phyloP scores from a whole-genome alignment of 176 grass and related monocot species.

The Rhipidocladum racemiflorum region DNA sequence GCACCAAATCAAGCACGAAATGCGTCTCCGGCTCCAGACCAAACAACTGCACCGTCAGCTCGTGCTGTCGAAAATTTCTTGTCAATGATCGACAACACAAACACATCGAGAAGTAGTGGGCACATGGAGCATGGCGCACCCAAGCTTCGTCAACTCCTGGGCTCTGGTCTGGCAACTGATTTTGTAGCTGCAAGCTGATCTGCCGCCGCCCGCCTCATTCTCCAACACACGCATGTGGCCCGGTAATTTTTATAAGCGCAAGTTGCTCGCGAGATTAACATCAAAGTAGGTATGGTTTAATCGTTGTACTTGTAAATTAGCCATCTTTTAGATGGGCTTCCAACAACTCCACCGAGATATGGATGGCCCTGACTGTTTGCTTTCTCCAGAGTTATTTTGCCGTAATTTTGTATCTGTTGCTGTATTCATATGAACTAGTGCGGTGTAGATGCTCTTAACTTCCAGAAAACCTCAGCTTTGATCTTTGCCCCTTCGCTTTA shows the following conservation, averaged over 20 bases:
- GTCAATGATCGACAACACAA: slow-evolving; percentile 43
- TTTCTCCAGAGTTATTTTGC: not conserved
- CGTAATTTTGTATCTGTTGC: not conserved
- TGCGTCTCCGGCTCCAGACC: not conserved
- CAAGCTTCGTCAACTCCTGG: slow-evolving; percentile 57
- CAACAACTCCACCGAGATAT: not conserved
- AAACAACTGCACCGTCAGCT: not conserved
- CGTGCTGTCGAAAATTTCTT: slow-evolving; percentile 47
- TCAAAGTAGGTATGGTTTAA: slow-evolving; percentile 15
- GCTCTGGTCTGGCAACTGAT: slow-evolving; percentile 37
- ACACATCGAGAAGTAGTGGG: slow-evolving; percentile 13
- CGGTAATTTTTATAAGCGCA: slow-evolving; percentile 34
- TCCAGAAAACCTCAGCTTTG: not conserved
- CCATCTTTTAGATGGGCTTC: slow-evolving; percentile 2
- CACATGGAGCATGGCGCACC: slow-evolving; percentile 24
- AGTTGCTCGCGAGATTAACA: slow-evolving; percentile 28
- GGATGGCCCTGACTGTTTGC: not conserved
- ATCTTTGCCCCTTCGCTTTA: not conserved
- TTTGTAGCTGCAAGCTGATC: slow-evolving; percentile 46
- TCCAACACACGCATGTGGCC: slow-evolving; percentile 18
- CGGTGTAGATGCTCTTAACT: slow-evolving; percentile 2
- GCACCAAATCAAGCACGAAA: not conserved
- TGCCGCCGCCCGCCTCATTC: not conserved
- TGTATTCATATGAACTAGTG: not conserved
- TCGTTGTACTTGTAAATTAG: slow-evolving; percentile 34